Evolutionary conservation across 257 asterid species (phyloP), one percentile per base, ranked within the genome.

Genomic region (Plantago elongata): DNA sequence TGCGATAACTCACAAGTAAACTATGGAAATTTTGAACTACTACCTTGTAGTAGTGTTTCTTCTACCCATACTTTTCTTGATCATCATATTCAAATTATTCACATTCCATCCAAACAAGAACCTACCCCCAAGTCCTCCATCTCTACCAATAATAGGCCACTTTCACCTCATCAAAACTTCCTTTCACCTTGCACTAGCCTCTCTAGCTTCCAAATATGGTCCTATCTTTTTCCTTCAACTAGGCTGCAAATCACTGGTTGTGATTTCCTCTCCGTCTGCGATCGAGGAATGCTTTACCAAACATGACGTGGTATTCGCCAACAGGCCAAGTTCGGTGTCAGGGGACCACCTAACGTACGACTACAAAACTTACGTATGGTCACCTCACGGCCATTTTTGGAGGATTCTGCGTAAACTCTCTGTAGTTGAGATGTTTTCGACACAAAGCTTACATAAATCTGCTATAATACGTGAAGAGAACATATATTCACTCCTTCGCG

Each of bases 121-220:
- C 9, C 58, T 62, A 11, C 81, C 92, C 1, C 88, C 92, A 49
- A 34, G 74, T 38, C 86, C 92, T 3, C 74, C 17, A 6, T 43
- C 83, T 34, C 79, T 78, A 13, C 94, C 94, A 3, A 46, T 83
- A 9, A 71, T 81, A 0, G 95, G 91, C 72, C 95, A 81, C 29
- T 76, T 83, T 9, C 82, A 81, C 65, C 89, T 81, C 13, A 63
- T 86, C 50, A 81, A 72, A 47, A 64, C 45, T 4, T 46, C 79
- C 12, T 59, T 83, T 59, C 76, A 81, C 68, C 59, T 59, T 7
- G 51, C 77, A 1, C 68, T 81, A 3, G 44, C 70, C 14, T 56
- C 78, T 1, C 45, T 83, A 9, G 72, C 86, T 11, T 46, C 70
- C 50, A 64, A 3, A 11, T 72, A 77, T 40, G 91, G 95, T 18